phyloP scores from a whole-genome alignment of 2,329 filamentous ascomycete genomes.

The Annulohypoxylon truncatum region DNA sequence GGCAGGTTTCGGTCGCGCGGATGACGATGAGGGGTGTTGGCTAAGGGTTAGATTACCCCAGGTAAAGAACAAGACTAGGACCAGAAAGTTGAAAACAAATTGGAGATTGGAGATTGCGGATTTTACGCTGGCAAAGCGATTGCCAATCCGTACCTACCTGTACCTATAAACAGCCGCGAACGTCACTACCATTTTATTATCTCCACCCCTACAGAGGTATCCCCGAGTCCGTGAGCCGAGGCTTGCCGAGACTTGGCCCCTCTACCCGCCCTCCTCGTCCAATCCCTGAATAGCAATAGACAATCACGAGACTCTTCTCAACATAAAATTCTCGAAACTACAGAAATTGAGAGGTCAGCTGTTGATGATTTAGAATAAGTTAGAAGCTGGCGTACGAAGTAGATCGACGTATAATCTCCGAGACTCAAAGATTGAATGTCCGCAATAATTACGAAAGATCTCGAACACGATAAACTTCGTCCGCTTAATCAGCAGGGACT shows the following conservation, averaged over 20 bases:
- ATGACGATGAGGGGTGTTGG: constrained; percentile 32
- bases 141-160: constrained; percentile 1
- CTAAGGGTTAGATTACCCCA: neutral
- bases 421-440: neutral
- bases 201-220: constrained; percentile 23
- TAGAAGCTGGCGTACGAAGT: neutral
- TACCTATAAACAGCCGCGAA: constrained; percentile 41
- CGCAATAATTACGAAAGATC: neutral
- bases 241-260: constrained; percentile 45
- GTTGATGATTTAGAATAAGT: neutral
- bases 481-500: neutral
- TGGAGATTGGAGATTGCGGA: constrained; percentile 32
- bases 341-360: neutral
- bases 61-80: neutral
- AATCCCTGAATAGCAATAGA: neutral
- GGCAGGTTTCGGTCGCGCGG: constrained; percentile 1
- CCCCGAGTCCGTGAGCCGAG: constrained; percentile 43
- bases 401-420: neutral
- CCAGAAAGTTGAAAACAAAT: neutral
- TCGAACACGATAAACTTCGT: neutral
- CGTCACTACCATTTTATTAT: constrained; percentile 44
- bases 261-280: constrained; percentile 34
- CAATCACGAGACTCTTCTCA: constrained; percentile 25
- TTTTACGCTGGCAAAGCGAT: constrained; percentile 29
- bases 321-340: neutral